Evolutionary conservation across 108 stramenopile species (phyloP).

Genomic region (Mediolabrus comicus): DNA sequence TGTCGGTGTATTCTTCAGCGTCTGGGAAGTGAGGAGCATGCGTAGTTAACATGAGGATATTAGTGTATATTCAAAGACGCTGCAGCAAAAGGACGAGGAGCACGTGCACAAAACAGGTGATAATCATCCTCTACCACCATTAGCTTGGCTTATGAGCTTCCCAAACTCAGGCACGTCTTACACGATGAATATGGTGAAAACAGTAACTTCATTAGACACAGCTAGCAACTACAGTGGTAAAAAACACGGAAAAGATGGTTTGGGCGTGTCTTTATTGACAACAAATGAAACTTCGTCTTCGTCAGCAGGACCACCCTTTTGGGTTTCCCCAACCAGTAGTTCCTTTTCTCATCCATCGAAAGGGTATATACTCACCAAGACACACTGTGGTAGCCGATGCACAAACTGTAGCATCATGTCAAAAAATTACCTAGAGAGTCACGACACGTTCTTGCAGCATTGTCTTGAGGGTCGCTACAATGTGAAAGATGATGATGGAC

Average conservation of each 20-base stretch:
- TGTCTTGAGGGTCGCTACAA: constrained; percentile 35
- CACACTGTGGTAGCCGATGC: constrained; percentile 68
- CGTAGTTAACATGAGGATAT: too few relatives aligned
- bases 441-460: constrained; percentile 33
- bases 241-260: constrained; percentile 14
- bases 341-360: constrained; percentile 4
- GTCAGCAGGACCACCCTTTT: constrained; percentile 19
- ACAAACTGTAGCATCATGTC: constrained; percentile 35
- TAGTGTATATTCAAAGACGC: too few relatives aligned
- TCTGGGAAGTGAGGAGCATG: too few relatives aligned
- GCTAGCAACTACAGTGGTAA: constrained; percentile 73
- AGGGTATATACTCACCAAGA: constrained; percentile 68
- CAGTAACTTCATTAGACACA: constrained; percentile 49
- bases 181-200: constrained; percentile 55
- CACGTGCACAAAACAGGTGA: too few relatives aligned
- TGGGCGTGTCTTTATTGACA: constrained; percentile 10
- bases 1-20: too few relatives aligned
- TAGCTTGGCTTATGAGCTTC: constrained; percentile 61
- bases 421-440: constrained; percentile 56
- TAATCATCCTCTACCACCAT: background rate
- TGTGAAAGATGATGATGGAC: constrained; percentile 7
- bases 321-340: background rate
- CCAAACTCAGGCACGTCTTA: constrained; percentile 81
- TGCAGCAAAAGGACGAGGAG: too few relatives aligned
- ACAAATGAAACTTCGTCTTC: background rate